Conservation (phyloP, 1,139 yeast species). For the Scheffersomyces titani region DNA sequence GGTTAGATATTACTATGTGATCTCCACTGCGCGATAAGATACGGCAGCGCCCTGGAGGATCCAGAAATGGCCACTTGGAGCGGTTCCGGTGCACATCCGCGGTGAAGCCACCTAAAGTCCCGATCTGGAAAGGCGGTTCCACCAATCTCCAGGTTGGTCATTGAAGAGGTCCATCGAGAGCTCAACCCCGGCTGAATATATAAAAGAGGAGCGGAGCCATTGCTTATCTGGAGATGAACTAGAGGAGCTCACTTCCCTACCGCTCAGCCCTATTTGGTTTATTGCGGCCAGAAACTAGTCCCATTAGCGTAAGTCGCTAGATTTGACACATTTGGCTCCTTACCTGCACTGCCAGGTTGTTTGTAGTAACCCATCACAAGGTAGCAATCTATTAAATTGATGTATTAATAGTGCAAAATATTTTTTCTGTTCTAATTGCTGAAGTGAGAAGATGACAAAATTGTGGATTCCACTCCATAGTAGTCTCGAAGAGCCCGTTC, state of each 20-base stretch:
- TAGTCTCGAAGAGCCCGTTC: neutral
- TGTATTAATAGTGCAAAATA: no score
- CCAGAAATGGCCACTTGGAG: neutral
- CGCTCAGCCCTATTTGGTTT: neutral
- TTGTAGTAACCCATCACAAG: neutral
- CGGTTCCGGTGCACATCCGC: neutral
- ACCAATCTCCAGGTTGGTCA: neutral
- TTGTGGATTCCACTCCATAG: no score
- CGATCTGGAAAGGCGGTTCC: neutral
- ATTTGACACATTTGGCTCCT: neutral
- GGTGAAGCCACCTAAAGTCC: neutral
- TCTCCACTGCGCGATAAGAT: neutral
- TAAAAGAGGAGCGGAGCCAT: neutral
- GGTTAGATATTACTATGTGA: neutral
- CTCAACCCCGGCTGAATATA: neutral
- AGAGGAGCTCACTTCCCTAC: neutral
- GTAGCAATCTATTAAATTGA: neutral
- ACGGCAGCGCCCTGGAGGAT: neutral
- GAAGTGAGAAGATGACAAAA: no score
- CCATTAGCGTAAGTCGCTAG: neutral
- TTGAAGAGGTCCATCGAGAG: no score
- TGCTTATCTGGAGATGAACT: neutral
- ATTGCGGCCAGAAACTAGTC: neutral
- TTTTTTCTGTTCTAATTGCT: neutral
- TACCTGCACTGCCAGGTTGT: neutral